Conservation (phyloP, 805 yeast genomes). For the Yarrowia sp. region DNA sequence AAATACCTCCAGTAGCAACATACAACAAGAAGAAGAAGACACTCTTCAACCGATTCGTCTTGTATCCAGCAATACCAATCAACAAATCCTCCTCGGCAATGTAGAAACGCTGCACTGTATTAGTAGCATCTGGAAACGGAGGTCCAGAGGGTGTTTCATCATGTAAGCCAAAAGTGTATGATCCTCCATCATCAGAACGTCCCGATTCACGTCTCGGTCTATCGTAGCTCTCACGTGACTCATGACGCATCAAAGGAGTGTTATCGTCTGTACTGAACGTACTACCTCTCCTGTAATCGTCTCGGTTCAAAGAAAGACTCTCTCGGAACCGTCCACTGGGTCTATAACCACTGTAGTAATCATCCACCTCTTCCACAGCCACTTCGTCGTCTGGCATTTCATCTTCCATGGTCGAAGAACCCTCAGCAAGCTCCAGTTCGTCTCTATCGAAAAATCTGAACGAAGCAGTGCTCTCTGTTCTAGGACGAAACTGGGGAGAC, state of each 20-base stretch:
- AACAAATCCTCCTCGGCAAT: constrained; percentile 95
- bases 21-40: constrained; percentile 55
- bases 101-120: constrained; percentile 68
- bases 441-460: constrained; percentile 82
- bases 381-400: constrained; percentile 39
- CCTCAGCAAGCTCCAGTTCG: constrained; percentile 83
- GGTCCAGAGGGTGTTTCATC: constrained; percentile 5
- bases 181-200: constrained; percentile 23
- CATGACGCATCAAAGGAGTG: constrained; percentile 10
- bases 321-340: constrained; percentile 23
- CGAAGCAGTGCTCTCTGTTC: constrained; percentile 38
- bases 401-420: constrained; percentile 65
- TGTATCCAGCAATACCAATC: constrained; percentile 90
- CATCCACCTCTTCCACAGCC: constrained; percentile 33
- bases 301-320: constrained; percentile 28
- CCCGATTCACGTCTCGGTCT: constrained; percentile 25
- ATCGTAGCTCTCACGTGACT: constrained; percentile 19
- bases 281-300: constrained; percentile 12
- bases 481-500: constrained; percentile 29
- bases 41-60: constrained; percentile 49
- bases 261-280: constrained; percentile 10
- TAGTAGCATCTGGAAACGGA: constrained; percentile 10
- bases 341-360: constrained; percentile 37
- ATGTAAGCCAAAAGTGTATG: constrained; percentile 20
- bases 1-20: constrained; percentile 62